A percentile compares a stretch with the other conserved stretches of the same genome.
phyloP scores from a whole-genome alignment of 768 basidiomycete species.

The Serpula lacrymans region DNA sequence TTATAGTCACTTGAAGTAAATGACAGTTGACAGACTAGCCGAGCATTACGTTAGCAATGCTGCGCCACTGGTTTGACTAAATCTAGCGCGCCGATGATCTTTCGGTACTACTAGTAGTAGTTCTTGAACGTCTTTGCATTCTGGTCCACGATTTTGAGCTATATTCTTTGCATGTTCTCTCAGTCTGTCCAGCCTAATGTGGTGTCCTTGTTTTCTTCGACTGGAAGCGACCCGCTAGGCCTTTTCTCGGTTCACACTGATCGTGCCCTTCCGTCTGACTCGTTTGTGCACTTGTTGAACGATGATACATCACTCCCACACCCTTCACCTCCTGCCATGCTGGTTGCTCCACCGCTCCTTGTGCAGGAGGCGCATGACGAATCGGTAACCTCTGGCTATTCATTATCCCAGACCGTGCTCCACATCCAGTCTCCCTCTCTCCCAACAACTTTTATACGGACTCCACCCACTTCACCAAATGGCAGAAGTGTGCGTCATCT shows the following conservation, averaged over 20 bases:
- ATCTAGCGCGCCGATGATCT: too few relatives aligned
- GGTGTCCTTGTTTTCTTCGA: conserved; percentile 76
- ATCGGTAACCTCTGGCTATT: conserved; percentile 30
- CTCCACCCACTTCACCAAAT: conserved; percentile 38
- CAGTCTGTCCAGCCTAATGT: conserved; percentile 55
- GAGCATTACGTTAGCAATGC: too few relatives aligned
- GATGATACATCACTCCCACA: conserved; percentile 50
- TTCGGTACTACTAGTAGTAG: too few relatives aligned
- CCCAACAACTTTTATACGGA: conserved; percentile 63
- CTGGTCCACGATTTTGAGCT: too few relatives aligned
- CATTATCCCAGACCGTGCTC: conserved; percentile 63
- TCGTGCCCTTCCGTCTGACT: conserved; percentile 52
- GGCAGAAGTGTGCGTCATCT: conserved; percentile 7
- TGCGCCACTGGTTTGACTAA: too few relatives aligned
- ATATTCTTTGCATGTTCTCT: conserved; percentile 45
- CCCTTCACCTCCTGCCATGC: conserved; percentile 42
- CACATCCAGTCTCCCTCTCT: conserved; percentile 79
- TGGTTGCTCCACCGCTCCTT: conserved; percentile 41
- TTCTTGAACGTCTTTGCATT: too few relatives aligned
- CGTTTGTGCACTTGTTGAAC: conserved; percentile 60
- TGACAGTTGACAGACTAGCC: too few relatives aligned
- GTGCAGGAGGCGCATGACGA: conserved; percentile 24
- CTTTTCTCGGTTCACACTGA: conserved; percentile 53
- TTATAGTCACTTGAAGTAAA: too few relatives aligned
- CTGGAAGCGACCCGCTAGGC: conserved; percentile 56